These are phyloP conservation scores for Mortierella antarctica DNA, from an alignment of 192 early-diverging fungal genomes.

Conservation along the genomic window DNA sequence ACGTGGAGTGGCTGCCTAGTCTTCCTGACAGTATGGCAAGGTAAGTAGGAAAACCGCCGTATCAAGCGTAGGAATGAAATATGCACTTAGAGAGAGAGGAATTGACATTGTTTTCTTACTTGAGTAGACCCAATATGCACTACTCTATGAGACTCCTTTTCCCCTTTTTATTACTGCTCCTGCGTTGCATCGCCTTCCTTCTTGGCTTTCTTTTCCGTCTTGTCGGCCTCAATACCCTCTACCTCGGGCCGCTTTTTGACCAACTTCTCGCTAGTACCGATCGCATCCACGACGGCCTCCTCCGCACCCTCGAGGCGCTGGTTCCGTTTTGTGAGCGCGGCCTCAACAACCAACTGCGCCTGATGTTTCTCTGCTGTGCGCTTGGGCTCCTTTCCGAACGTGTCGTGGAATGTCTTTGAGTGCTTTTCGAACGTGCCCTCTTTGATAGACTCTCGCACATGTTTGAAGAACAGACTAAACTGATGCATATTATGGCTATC, in stretches of 20 bases:
- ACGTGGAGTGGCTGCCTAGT: too few relatives aligned
- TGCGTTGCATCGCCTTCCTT: not conserved
- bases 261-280: not conserved
- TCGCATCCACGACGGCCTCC: conserved; percentile 23
- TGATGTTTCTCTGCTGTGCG: conserved; percentile 29
- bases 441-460: conserved; percentile 30
- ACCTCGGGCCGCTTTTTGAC: not conserved
- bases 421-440: conserved; percentile 30
- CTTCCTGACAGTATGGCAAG: too few relatives aligned
- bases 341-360: conserved; percentile 35
- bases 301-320: conserved; percentile 40
- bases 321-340: conserved; percentile 28
- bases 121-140: too few relatives aligned
- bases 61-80: too few relatives aligned
- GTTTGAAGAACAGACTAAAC: conserved; percentile 45
- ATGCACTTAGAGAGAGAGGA: too few relatives aligned
- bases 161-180: too few relatives aligned
- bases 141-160: too few relatives aligned
- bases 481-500: conserved; percentile 51
- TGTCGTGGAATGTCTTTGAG: not conserved
- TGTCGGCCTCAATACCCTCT: not conserved
- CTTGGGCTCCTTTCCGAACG: conserved; percentile 28
- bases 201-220: not conserved
- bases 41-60: too few relatives aligned
- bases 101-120: too few relatives aligned